These are phyloP conservation scores for Plasmodium cynomolgi DNA, from an alignment of 169 alveolate genomes.

Conservation along the genomic window DNA sequence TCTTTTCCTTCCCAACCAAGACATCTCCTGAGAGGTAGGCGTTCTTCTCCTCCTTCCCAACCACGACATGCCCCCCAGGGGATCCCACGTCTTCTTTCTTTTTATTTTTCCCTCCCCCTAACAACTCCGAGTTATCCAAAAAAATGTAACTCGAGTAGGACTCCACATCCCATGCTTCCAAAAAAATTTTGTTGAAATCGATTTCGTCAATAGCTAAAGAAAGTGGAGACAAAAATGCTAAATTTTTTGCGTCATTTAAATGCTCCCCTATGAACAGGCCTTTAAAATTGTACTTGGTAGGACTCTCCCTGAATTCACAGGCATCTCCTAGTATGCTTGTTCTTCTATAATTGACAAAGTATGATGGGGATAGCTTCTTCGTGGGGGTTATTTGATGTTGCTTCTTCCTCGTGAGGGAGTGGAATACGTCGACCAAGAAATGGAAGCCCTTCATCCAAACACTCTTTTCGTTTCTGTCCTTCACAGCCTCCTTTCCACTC, in stretches of 20 bases:
- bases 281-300: slow-evolving; percentile 37
- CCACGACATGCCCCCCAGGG: not conserved
- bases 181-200: slow-evolving; percentile 17
- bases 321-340: slow-evolving; percentile 13
- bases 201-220: slow-evolving; percentile 67
- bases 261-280: slow-evolving; percentile 52
- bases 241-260: slow-evolving; percentile 7
- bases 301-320: not conserved
- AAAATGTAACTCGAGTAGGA: slow-evolving; percentile 22
- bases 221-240: slow-evolving; percentile 27
- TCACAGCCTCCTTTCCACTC: not conserved
- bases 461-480: not conserved
- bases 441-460: not conserved
- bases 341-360: slow-evolving; percentile 6
- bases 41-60: not conserved
- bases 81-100: not conserved
- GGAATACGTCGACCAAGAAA: not conserved
- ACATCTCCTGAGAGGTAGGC: not conserved
- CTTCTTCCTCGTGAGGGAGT: not conserved
- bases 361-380: not conserved
- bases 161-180: slow-evolving; percentile 30
- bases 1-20: not conserved
- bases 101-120: not conserved
- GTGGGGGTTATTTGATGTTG: not conserved
- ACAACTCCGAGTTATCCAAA: not conserved